Evolutionary conservation across 495 filamentous ascomycete species (phyloP).

Genomic region (Aspergillus nanangensis): DNA sequence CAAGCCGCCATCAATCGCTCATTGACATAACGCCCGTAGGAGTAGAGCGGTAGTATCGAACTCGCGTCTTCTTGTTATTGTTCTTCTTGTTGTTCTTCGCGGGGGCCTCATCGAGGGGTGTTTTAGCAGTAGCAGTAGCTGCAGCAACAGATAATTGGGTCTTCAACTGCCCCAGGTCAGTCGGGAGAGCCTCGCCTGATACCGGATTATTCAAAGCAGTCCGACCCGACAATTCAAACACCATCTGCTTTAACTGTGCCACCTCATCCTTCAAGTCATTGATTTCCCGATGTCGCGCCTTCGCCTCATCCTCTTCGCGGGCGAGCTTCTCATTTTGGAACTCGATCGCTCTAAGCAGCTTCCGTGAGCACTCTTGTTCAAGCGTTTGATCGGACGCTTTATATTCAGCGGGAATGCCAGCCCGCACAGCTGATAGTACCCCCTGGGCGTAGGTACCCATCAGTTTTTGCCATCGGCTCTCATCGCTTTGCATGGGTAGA

Average conservation of each 20-base stretch:
- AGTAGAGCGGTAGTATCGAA: background rate
- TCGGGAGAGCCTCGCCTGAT: background rate
- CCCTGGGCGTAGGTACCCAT: constrained; percentile 23
- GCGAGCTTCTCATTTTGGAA: background rate
- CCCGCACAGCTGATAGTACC: constrained; percentile 20
- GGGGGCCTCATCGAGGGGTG: background rate
- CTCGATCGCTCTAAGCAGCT: background rate
- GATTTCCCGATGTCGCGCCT: constrained; percentile 22
- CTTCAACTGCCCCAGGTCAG: constrained; percentile 7
- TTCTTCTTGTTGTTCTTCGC: constrained; percentile 1
- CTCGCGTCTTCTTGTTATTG: no score
- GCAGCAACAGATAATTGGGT: constrained; percentile 5
- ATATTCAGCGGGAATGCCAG: constrained; percentile 4
- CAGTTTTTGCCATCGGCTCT: constrained; percentile 17
- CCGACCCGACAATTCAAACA: constrained; percentile 22
- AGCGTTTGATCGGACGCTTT: background rate
- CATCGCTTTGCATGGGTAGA: no score
- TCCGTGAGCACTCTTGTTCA: background rate
- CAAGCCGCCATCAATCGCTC: background rate
- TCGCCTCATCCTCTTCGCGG: background rate
- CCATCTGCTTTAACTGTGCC: constrained; percentile 28
- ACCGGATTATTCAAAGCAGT: background rate
- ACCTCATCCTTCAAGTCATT: constrained; percentile 27
- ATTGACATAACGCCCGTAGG: no score
- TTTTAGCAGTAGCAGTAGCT: no score